Base-by-base conservation (phyloP, 2,329 filamentous ascomycete species). In the Neophaeococcomyces mojaviensis region DNA sequence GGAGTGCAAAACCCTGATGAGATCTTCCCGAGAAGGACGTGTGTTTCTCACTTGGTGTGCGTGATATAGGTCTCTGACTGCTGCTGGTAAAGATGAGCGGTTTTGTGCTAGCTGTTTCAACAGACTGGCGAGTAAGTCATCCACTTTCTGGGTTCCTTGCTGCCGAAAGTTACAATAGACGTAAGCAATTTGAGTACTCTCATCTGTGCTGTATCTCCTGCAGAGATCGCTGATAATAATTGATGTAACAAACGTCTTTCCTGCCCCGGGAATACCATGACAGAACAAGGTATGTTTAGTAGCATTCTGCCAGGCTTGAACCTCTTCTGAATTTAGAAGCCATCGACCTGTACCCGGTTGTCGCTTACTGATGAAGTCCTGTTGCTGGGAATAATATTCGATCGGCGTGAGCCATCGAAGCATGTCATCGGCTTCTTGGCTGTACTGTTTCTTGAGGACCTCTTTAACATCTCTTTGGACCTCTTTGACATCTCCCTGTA, bases 231-330 rank as follows among this genome's bases (percentile, higher is more conserved):
- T 60, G 0, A 76, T 51, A 0, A 70, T 62, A 7, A 67, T 63
- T 0, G 70, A 64, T 0, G 68, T 56, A 0, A 71, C 43, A 3
- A 73, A 69, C 0, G 71, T 75, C 55, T 76, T 77, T 0, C 73
- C 71, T 0, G 70, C 67, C 3, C 73, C 71, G 0, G 70, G 71
- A 12, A 72, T 70, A 0, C 72, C 70, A 2, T 64, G 63, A 45
- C 69, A 76, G 49, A 71, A 73, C 0, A 77, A 49, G 0, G 59
- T 69, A 19, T 61, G 49, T 1, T 53, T 51, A 0, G 48, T 15
- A 0, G 26, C 46, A 4, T 39, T 6, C 1, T 65, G 4, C 68
- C 66, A 72, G 0, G 4, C 19, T 2, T 50, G 31, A 47, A 59
- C 71, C 35, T 67, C 57, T 0, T 22, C 4, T 0, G 67, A 68